These are phyloP conservation scores for Cryptococcus sp. DNA, from an alignment of 1,284 basidiomycete genomes.

Conservation along the genomic window DNA sequence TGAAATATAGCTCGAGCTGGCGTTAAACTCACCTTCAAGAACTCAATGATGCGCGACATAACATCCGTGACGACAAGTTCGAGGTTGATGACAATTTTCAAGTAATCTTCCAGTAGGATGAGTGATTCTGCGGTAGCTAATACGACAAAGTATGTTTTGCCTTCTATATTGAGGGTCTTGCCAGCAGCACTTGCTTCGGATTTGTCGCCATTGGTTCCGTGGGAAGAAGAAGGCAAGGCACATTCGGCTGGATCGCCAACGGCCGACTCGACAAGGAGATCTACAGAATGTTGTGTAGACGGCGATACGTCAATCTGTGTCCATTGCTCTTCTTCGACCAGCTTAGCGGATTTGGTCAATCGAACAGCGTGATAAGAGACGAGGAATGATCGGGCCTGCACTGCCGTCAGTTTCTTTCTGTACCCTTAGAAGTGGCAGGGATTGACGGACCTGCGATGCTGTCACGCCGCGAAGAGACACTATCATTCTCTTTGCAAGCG, in stretches of 20 bases:
- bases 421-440: background rate
- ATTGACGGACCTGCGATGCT: slow-evolving; percentile 66
- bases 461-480: slow-evolving; percentile 82
- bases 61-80: slow-evolving; percentile 87
- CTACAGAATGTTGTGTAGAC: slow-evolving; percentile 67
- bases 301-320: slow-evolving; percentile 72
- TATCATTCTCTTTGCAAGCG: slow-evolving; percentile 83
- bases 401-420: background rate
- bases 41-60: slow-evolving; percentile 92
- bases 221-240: slow-evolving; percentile 47
- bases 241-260: slow-evolving; percentile 76
- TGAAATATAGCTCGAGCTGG: background rate
- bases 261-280: slow-evolving; percentile 76
- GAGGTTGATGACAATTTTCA: slow-evolving; percentile 84
- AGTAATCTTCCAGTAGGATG: slow-evolving; percentile 77
- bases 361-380: slow-evolving; percentile 81
- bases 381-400: slow-evolving; percentile 81
- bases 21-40: slow-evolving; percentile 65
- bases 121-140: slow-evolving; percentile 80
- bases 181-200: slow-evolving; percentile 2
- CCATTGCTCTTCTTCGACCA: slow-evolving; percentile 63
- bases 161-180: slow-evolving; percentile 81
- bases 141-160: slow-evolving; percentile 79
- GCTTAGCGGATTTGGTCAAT: slow-evolving; percentile 77
- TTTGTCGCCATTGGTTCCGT: slow-evolving; percentile 13